Evolutionary conservation across 2,329 filamentous ascomycete genomes (phyloP).

Genomic region (Amauroascus verrucosus): DNA sequence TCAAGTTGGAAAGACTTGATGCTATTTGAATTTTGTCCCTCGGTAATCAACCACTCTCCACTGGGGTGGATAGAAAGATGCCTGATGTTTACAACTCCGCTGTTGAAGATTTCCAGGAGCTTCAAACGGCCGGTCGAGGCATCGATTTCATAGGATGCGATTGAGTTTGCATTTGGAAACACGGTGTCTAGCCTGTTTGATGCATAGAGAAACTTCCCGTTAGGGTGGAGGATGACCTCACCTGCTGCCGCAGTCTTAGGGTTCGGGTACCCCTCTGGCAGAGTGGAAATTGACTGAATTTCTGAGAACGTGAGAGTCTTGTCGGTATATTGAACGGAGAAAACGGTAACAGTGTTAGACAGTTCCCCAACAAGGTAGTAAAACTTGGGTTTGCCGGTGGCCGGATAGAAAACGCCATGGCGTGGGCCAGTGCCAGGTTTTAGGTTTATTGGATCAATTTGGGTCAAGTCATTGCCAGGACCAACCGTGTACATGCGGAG

Average conservation of each 20-base stretch:
- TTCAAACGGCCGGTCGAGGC: slow-evolving; percentile 27
- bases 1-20: slow-evolving; percentile 53
- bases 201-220: slow-evolving; percentile 51
- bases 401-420: slow-evolving; percentile 44
- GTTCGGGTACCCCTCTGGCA: slow-evolving; percentile 35
- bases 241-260: slow-evolving; percentile 44
- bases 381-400: slow-evolving; percentile 33
- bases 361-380: slow-evolving; percentile 48
- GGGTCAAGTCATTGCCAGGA: slow-evolving; percentile 32
- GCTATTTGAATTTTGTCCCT: slow-evolving; percentile 47
- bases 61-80: slow-evolving; percentile 50
- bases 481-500: slow-evolving; percentile 48
- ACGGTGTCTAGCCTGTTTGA: slow-evolving; percentile 56
- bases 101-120: slow-evolving; percentile 13
- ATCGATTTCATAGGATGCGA: slow-evolving; percentile 51
- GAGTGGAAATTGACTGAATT: slow-evolving; percentile 39
- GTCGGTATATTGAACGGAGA: slow-evolving; percentile 22
- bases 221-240: slow-evolving; percentile 41
- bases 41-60: slow-evolving; percentile 53
- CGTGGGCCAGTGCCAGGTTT: slow-evolving; percentile 49
- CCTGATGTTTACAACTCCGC: slow-evolving; percentile 40
- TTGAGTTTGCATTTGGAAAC: slow-evolving; percentile 48
- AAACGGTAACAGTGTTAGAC: slow-evolving; percentile 41
- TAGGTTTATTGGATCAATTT: slow-evolving; percentile 33
- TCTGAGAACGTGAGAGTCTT: slow-evolving; percentile 24